phyloP scores from a whole-genome alignment of 2,329 filamentous ascomycete genomes.

The Talaromyces sp. region DNA sequence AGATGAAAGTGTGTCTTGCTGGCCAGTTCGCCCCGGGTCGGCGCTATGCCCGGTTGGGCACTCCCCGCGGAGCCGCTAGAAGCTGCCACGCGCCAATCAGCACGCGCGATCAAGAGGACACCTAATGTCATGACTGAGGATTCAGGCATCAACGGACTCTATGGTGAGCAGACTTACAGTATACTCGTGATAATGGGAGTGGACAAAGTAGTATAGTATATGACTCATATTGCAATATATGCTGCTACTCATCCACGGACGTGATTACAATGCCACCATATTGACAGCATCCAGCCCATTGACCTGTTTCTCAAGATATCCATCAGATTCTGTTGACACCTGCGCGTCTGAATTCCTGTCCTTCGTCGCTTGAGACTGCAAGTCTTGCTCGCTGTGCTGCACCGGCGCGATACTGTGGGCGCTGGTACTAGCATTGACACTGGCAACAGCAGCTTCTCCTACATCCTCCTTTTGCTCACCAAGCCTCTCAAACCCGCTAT shows the following conservation, averaged over 20 bases:
- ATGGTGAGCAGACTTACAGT: too few relatives aligned
- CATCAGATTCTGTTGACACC: slow-evolving; percentile 2
- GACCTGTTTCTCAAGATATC: background rate
- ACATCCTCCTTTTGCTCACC: background rate
- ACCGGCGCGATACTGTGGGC: too few relatives aligned
- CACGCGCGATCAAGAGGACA: slow-evolving; percentile 9
- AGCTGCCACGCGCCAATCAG: slow-evolving; percentile 10
- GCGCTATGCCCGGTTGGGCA: slow-evolving; percentile 13
- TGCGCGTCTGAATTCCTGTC: background rate
- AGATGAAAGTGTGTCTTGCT: slow-evolving; percentile 23
- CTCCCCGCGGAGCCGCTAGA: slow-evolving; percentile 9
- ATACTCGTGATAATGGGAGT: too few relatives aligned
- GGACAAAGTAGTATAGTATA: too few relatives aligned
- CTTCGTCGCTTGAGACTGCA: background rate
- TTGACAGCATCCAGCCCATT: background rate
- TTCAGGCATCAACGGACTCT: background rate
- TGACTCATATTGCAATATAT: background rate
- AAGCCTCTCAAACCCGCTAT: background rate
- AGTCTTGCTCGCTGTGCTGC: background rate
- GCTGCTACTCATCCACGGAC: background rate
- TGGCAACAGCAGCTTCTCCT: background rate
- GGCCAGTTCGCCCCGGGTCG: slow-evolving; percentile 21
- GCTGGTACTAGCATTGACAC: too few relatives aligned
- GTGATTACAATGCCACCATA: too few relatives aligned
- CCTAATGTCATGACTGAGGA: background rate